Base-by-base conservation (phyloP, 768 basidiomycete species). In the Pulveroboletus sp. region DNA sequence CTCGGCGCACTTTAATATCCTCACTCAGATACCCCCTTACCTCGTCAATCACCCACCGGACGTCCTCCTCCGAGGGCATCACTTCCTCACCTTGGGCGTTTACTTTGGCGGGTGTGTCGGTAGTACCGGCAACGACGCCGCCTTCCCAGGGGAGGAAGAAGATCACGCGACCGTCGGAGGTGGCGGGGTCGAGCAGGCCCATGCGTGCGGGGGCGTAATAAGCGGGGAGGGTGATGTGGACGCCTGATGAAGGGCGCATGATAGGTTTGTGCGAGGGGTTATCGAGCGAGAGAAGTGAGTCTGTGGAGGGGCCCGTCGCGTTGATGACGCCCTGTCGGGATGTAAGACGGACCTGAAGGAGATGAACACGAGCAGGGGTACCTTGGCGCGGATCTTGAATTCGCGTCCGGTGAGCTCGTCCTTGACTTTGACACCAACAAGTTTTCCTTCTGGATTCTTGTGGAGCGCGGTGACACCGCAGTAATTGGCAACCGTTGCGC, bases 101-200 rank as follows among this genome's bases (percentile, higher is more conserved):
- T 45, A 95, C 87, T 2, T 70, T 63, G 3, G 87, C 83, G 0
- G 87, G 86, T 0, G 88, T 78, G 66, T 99, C 95, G 8, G 95
- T 99, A 3, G 97, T 97, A 21, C 95, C 95, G 2, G 95, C 95
- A 53, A 99, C 94, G 34, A 94, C 94, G 72, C 87, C 92, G 9
- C 95, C 95, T 70, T 97, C 87, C 95, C 97, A 99, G 0, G 95
- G 95, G 10, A 99, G 80, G 80, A 99, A 97, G 79, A 97, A 99
- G 63, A 99, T 95, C 47, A 99, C 94, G 23, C 95, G 87, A 0
- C 95, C 95, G 55, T 99, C 95, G 0, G 90, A 92, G 5, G 97
- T 97, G 3, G 91, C 77, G 1, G 95, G 97, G 67, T 98, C 97
- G 38, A 98, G 78, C 5, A 98, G 79, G 37, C 97, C 95, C 90